These are phyloP conservation scores for Raddia distichophylla DNA, from an alignment of 176 grass and related monocot species.

Conservation along the genomic window DNA sequence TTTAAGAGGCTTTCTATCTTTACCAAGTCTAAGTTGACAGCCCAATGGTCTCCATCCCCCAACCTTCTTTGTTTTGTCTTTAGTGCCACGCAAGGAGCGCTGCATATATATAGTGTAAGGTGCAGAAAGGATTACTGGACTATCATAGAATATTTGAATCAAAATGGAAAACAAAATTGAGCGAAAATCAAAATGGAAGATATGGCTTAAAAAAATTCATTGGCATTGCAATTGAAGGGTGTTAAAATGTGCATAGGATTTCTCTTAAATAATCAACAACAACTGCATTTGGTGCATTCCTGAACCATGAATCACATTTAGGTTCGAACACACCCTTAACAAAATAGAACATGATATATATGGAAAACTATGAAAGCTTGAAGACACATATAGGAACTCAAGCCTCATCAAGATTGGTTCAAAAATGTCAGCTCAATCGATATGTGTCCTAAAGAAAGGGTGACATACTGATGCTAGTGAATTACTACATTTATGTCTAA, in stretches of 20 bases:
- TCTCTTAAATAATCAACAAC: neutral
- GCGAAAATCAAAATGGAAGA: neutral
- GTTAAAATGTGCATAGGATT: slow-evolving; percentile 22
- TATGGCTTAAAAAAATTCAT: slow-evolving; percentile 10
- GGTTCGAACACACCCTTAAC: slow-evolving; percentile 4
- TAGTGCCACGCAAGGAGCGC: slow-evolving; percentile 39
- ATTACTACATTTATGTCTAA: neutral
- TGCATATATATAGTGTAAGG: slow-evolving; percentile 38
- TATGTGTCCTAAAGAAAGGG: neutral
- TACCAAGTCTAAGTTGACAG: slow-evolving; percentile 57
- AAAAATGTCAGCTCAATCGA: slow-evolving; percentile 17
- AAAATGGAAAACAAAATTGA: neutral
- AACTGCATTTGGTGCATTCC: slow-evolving; percentile 4
- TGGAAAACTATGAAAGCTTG: slow-evolving; percentile 9
- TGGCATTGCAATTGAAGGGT: neutral
- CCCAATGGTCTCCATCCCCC: slow-evolving; percentile 70
- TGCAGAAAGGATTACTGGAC: slow-evolving; percentile 14
- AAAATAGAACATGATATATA: slow-evolving; percentile 1
- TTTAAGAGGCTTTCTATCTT: slow-evolving; percentile 51
- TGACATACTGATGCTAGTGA: neutral
- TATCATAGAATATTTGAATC: neutral
- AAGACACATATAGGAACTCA: slow-evolving; percentile 11
- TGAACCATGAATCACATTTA: slow-evolving; percentile 32
- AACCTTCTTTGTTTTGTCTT: slow-evolving; percentile 54
- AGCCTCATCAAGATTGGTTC: neutral